Evolutionary conservation across 345 rosid species (phyloP), one percentile per base, ranked within the genome.

Genomic region (Brassica rapa): DNA sequence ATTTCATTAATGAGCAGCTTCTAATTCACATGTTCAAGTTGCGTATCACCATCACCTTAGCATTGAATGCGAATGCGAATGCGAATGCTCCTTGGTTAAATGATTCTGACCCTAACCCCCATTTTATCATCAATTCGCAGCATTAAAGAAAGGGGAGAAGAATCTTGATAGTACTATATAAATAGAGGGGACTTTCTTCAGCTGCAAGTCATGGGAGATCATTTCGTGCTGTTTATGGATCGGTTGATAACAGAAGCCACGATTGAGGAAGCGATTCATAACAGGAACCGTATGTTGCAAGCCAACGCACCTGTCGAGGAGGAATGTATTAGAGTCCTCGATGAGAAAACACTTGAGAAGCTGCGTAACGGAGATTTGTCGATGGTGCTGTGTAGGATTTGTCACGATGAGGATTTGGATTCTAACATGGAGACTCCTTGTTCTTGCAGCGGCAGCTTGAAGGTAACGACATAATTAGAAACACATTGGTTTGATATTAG

Each of bases 391-490:
- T 94, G 98, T 80, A 87, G 95, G 85, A 94, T 94, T 56, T 94
- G 98, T 83, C 98, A 91, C 77, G 98, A 92, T 37, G 97, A 94
- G 23, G 98, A 91, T 71, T 83, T 70, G 60, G 94, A 88, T 82
- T 88, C 89, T 1, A 90, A 89, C 60, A 92, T 94, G 98, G 98
- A 94, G 86, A 83, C 89, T 11, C 98, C 97, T 46, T 92, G 97
- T 81, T 86, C 93, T 66, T 94, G 98, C 68, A 86, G 84, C 46
- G 98, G 98, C 65, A 94, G 97, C 87, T 83, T 94, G 84, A 89
- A 94, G 97, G 97, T 77, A 62, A 21, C 6, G 33, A 10, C 12
- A 23, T 1, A 33, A 49, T 14, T 21, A 27, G 6, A 27, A 25
- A 29, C 32, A 63, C 64, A 5, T 30, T 32, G 64, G 49, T 39